A percentile compares a stretch with the other conserved stretches of the same genome.
Conservation (phyloP, 2,329 filamentous ascomycete genomes). For the Karstenula rhodostoma region DNA sequence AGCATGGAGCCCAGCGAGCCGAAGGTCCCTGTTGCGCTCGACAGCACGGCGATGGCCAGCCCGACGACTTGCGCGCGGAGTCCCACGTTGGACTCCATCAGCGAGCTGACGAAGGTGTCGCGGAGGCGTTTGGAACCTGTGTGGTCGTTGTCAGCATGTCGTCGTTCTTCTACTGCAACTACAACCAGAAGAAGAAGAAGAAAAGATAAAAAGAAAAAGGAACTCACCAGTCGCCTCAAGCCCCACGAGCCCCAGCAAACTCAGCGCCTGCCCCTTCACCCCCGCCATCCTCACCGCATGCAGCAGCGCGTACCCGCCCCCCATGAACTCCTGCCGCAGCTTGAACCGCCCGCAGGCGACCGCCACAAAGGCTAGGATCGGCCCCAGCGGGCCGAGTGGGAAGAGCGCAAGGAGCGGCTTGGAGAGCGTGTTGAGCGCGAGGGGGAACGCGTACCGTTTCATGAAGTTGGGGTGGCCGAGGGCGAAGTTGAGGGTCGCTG, state of each 20-base stretch:
- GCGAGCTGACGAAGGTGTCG: background rate
- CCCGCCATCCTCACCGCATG: slow-evolving; percentile 11
- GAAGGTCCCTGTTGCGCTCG: slow-evolving; percentile 4
- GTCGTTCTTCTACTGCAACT: too few species aligned
- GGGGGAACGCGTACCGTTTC: slow-evolving; percentile 4
- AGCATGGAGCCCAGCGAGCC: slow-evolving; percentile 1
- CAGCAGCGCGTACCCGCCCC: slow-evolving; percentile 16
- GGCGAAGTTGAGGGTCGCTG: background rate
- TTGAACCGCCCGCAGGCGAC: slow-evolving; percentile 11
- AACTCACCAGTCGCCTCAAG: slow-evolving; percentile 4
- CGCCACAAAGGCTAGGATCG: slow-evolving; percentile 7
- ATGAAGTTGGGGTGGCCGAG: background rate
- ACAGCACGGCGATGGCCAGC: slow-evolving; percentile 5
- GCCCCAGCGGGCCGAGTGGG: slow-evolving; percentile 11
- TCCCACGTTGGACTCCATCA: slow-evolving; percentile 3
- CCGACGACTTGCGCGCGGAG: slow-evolving; percentile 9
- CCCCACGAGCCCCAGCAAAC: slow-evolving; percentile 11
- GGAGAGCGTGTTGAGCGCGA: slow-evolving; percentile 5
- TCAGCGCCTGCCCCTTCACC: slow-evolving; percentile 11
- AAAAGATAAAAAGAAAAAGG: background rate
- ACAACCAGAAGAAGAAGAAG: background rate
- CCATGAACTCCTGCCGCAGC: slow-evolving; percentile 8
- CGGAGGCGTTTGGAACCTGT: background rate
- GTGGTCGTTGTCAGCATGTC: background rate
- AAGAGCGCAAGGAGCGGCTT: background rate